phyloP scores from a whole-genome alignment of 2,329 filamentous ascomycete genomes.

The Diaporthe sp. region DNA sequence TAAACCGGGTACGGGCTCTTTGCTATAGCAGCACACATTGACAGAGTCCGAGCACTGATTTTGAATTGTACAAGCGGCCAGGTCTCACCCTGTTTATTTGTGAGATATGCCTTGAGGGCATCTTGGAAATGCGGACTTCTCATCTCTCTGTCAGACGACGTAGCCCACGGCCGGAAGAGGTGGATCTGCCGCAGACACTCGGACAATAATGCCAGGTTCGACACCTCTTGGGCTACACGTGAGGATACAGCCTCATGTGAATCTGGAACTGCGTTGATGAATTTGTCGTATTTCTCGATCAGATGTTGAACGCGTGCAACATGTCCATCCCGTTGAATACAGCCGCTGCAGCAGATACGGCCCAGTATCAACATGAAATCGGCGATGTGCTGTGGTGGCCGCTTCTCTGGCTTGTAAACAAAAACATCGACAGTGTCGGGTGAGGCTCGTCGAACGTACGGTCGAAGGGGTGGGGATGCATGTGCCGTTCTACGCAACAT shows the following conservation, averaged over 20 bases:
- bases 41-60: neutral
- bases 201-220: neutral
- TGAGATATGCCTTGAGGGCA: neutral
- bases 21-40: neutral
- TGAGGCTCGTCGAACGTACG: neutral
- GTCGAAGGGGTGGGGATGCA: neutral
- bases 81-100: neutral
- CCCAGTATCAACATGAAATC: no score
- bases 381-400: neutral
- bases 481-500: rapidly evolving
- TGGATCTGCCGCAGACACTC: slow-evolving; percentile 10
- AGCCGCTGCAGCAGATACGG: no score
- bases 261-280: neutral
- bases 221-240: neutral
- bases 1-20: neutral
- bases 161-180: neutral
- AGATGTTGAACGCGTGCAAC: neutral
- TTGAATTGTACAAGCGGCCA: rapidly evolving
- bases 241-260: neutral
- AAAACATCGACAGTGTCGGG: neutral
- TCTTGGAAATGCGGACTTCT: no score
- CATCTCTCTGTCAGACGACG: neutral
- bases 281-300: neutral
- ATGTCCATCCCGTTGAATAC: no score
- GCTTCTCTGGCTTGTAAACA: rapidly evolving